Evolutionary conservation across 768 basidiomycete species (phyloP), one percentile per base, ranked within the genome.

Genomic region (Tricholomella constricta): DNA sequence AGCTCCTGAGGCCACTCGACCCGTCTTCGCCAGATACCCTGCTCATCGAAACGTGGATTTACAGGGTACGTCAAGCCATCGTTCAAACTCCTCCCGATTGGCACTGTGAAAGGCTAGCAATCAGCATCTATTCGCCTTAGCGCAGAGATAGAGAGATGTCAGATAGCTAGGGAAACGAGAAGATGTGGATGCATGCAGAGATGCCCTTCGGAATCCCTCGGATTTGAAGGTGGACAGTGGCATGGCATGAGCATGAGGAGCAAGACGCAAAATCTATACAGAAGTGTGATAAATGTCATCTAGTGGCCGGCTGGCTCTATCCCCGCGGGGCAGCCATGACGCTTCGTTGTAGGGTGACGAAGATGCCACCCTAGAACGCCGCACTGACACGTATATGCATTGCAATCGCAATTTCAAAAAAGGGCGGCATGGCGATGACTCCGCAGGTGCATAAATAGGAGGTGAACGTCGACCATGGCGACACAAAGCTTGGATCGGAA

Each of bases 1-100:
- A 91, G 66, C 51, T 80, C 82, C 48, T 65, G 65, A 0, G 89
- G 89, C 91, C 91, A 92, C 51, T 89, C 86, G 22, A 68, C 72
- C 32, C 91, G 77, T 62, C 78, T 75, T 48, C 77, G 69, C 84
- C 85, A 86, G 34, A 82, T 74, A 45, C 91, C 91, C 41, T 85
- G 79, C 1, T 63, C 58, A 63, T 87, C 86, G 65, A 90, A 91
- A 14, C 91, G 79, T 34, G 88, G 88, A 62, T 92, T 93, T 10
- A 78, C 75, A 17, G 79, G 79, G 63, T 84, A 92, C 29, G 69
- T 69, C 22, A 88, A 54, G 3, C 90, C 91, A 62, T 90, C 84
- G 42, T 71, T 73, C 46, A 72, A 66, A 22, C 72, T 75, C 37
- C 69, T 71, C 48, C 78, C 78, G 36, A 78, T 68, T 19, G 80